Conservation (phyloP, 1,284 basidiomycete genomes). For the Lentinula novae-zelandiae region DNA sequence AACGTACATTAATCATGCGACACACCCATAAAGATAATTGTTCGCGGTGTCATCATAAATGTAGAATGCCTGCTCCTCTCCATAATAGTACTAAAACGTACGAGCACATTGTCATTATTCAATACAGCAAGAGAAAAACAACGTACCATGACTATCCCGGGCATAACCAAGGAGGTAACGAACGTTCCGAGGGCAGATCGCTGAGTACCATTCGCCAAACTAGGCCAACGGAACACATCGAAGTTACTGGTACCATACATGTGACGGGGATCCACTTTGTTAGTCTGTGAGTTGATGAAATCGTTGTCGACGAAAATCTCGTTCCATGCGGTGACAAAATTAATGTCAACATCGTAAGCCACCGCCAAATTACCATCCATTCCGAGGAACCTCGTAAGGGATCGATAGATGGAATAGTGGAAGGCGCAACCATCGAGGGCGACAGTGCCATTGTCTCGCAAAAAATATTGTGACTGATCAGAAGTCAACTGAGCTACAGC, state of each 20-base stretch:
- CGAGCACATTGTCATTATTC: background rate
- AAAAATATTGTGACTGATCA: constrained; percentile 67
- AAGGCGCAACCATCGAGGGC: constrained; percentile 80
- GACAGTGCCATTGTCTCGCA: constrained; percentile 60
- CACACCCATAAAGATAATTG: constrained; percentile 85
- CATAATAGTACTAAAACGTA: constrained; percentile 64
- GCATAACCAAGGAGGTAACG: constrained; percentile 77
- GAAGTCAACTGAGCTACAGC: constrained; percentile 64
- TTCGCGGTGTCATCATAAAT: constrained; percentile 78
- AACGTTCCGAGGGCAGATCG: constrained; percentile 74
- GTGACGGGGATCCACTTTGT: constrained; percentile 75
- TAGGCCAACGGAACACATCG: constrained; percentile 91
- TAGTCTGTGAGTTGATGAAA: constrained; percentile 70
- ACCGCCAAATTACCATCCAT: constrained; percentile 92
- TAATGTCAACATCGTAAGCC: constrained; percentile 76
- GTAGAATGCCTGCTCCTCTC: constrained; percentile 88
- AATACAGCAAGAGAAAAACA: background rate
- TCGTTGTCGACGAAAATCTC: constrained; percentile 87
- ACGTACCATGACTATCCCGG: constrained; percentile 76
- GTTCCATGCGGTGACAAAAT: constrained; percentile 87
- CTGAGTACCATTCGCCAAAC: constrained; percentile 78
- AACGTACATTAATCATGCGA: background rate
- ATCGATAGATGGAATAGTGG: constrained; percentile 90
- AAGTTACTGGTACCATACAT: constrained; percentile 90
- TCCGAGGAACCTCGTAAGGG: constrained; percentile 79